Evolutionary conservation across 257 asterid species (phyloP).

Genomic region (Anisodus tanguticus): DNA sequence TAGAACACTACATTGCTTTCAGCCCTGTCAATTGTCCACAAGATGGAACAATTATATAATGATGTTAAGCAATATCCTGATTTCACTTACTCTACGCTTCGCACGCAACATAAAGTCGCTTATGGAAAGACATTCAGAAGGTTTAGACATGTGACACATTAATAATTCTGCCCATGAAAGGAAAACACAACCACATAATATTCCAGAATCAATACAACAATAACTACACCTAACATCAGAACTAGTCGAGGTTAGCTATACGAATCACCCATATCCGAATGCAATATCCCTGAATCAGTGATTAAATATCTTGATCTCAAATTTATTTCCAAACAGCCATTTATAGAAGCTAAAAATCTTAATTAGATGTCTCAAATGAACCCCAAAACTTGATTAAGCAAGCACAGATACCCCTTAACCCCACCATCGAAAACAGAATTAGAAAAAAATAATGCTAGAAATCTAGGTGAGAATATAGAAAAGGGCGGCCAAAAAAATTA

Average conservation of each 20-base stretch:
- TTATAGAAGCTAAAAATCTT: neutral
- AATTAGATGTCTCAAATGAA: neutral
- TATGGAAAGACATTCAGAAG: too few relatives aligned
- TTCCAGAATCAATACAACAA: neutral
- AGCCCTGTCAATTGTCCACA: too few relatives aligned
- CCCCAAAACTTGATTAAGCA: neutral
- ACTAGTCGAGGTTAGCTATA: neutral
- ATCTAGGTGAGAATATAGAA: neutral
- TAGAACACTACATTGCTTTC: neutral
- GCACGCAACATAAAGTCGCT: too few relatives aligned
- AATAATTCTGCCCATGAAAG: too few relatives aligned
- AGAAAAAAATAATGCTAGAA: neutral
- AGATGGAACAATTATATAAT: neutral
- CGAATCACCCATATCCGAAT: neutral
- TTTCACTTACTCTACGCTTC: neutral
- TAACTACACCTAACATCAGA: neutral
- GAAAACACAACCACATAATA: neutral
- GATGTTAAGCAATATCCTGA: neutral
- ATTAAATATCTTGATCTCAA: neutral
- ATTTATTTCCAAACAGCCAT: neutral
- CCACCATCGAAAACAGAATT: neutral
- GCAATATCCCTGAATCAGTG: neutral
- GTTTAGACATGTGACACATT: too few relatives aligned
- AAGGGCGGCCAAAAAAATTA: neutral
- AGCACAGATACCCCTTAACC: neutral